Evolutionary conservation across 2,329 filamentous ascomycete genomes (phyloP).

Genomic region (Hypoxylon sp.): DNA sequence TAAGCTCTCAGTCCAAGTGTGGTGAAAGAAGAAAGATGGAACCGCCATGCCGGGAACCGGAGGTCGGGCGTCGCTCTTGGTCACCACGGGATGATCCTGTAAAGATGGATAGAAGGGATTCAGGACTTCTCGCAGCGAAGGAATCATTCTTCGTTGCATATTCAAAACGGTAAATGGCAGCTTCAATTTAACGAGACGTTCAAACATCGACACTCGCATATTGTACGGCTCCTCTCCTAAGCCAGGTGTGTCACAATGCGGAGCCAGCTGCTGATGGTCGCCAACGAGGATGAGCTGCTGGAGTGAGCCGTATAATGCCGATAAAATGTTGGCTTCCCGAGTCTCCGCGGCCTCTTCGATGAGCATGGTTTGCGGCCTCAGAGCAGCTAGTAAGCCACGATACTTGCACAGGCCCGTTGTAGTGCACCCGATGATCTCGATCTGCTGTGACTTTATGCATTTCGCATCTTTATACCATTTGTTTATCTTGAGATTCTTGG

Average conservation of each 20-base stretch:
- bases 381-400: slow-evolving; percentile 74
- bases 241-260: slow-evolving; percentile 73
- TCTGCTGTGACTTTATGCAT: slow-evolving; percentile 55
- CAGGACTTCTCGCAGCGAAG: slow-evolving; percentile 62
- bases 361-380: slow-evolving; percentile 77
- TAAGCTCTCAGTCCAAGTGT: slow-evolving; percentile 74
- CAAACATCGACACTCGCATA: slow-evolving; percentile 83
- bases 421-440: slow-evolving; percentile 75
- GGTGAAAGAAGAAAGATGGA: slow-evolving; percentile 63
- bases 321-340: slow-evolving; percentile 72
- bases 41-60: slow-evolving; percentile 64
- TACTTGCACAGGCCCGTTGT: slow-evolving; percentile 89
- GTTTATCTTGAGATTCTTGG: slow-evolving; percentile 68
- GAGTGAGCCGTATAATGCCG: slow-evolving; percentile 66
- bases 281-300: slow-evolving; percentile 75
- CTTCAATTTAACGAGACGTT: slow-evolving; percentile 78
- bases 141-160: slow-evolving; percentile 75
- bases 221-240: slow-evolving; percentile 74
- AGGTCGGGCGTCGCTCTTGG: slow-evolving; percentile 53
- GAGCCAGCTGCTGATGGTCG: slow-evolving; percentile 85
- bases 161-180: slow-evolving; percentile 76
- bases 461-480: slow-evolving; percentile 71
- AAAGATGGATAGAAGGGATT: slow-evolving; percentile 64
- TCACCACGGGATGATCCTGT: slow-evolving; percentile 62
- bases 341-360: slow-evolving; percentile 88